Evolutionary conservation across 805 yeast genomes (phyloP), one percentile per base, ranked within the genome.

Genomic region (Candida wancherniae): DNA sequence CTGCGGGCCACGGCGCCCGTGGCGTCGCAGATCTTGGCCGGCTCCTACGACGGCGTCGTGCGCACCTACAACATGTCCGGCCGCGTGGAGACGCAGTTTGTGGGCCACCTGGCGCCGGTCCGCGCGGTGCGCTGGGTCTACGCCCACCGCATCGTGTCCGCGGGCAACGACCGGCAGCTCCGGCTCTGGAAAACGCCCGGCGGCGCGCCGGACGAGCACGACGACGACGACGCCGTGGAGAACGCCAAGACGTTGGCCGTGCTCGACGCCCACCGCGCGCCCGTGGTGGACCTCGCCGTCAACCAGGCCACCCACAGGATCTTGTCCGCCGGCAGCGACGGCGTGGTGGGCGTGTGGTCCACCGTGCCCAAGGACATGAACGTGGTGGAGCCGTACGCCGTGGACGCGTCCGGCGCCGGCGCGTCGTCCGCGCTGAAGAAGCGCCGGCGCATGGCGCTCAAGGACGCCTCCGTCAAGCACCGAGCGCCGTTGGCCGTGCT

Each of bases 31-130:
- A 83, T 90, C 32, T 67, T 87, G 26, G 77, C 92, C 9, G 98
- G 97, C 22, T 79, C 94, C 0, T 92, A 88, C 52, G 98, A 92
- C 56, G 97, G 97, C 47, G 73, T 90, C 18, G 95, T 90, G 15
- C 75, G 97, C 42, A 77, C 92, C 8, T 92, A 88, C 78, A 80
- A 85, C 52, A 61, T 75, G 58, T 72, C 84, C 10, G 97, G 97
- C 7, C 70, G 75, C 29, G 81, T 88, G 7, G 80, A 77, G 45
- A 76, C 81, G 40, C 94, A 85, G 55, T 74, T 82, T 45, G 73
- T 75, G 31, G 97, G 97, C 16, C 98, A 92, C 57, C 76, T 83
- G 11, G 95, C 85, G 18, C 80, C 97, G 9, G 78, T 92, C 32
- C 80, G 82, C 53, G 71, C 84, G 10, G 95, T 86, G 16, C 74